phyloP scores from a whole-genome alignment of 2,329 filamentous ascomycete species.

The Beauveria medogensis region DNA sequence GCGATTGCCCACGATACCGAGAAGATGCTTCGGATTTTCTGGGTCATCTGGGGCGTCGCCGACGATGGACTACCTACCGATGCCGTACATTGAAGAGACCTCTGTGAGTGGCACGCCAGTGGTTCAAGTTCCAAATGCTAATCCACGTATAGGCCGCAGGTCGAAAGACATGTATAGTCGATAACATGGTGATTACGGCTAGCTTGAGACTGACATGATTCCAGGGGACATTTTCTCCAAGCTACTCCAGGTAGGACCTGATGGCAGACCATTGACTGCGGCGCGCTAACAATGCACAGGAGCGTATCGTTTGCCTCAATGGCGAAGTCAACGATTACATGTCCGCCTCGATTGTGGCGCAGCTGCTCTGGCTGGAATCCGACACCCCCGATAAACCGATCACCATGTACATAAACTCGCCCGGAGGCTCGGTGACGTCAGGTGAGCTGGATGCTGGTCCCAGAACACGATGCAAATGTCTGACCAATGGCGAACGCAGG shows the following conservation, averaged over 20 bases:
- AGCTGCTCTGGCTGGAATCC: conserved; percentile 95
- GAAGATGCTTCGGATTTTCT: conserved; percentile 37
- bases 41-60: conserved; percentile 22
- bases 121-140: conserved; percentile 16
- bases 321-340: conserved; percentile 83
- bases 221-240: conserved; percentile 77
- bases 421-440: conserved; percentile 79
- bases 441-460: conserved; percentile 28
- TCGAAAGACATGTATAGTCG: conserved; percentile 63
- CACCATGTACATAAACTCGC: conserved; percentile 95
- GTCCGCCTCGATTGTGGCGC: conserved; percentile 89
- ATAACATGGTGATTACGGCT: background rate
- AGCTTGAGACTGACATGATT: background rate
- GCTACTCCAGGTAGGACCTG: conserved; percentile 54
- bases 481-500: conserved; percentile 28
- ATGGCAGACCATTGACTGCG: background rate
- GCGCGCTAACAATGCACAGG: conserved; percentile 36
- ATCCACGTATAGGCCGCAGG: conserved; percentile 54
- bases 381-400: conserved; percentile 93
- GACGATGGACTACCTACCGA: conserved; percentile 37
- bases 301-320: conserved; percentile 91
- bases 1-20: conserved; percentile 25
- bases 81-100: conserved; percentile 48
- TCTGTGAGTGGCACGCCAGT: conserved; percentile 23
- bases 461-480: background rate